Evolutionary conservation across 2,329 filamentous ascomycete species (phyloP).

Genomic region (Camptophora hylomeconis): DNA sequence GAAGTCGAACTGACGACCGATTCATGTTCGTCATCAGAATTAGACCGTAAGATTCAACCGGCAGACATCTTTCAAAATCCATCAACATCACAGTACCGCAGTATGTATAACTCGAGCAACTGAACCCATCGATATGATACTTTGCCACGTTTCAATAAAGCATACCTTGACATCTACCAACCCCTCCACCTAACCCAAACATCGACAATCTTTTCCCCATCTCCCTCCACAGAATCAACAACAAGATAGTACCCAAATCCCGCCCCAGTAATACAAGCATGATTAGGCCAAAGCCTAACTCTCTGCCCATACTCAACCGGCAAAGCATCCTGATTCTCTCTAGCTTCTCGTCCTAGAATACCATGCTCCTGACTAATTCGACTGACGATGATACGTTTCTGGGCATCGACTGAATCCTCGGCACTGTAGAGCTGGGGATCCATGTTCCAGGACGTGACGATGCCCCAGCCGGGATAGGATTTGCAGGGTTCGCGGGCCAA

Average conservation of each 20-base stretch:
- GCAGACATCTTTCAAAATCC: too few relatives aligned
- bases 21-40: too few relatives aligned
- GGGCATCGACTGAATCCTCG: constrained; percentile 31
- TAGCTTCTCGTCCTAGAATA: constrained; percentile 47
- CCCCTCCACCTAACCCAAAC: constrained; percentile 61
- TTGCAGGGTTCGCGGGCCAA: constrained; percentile 62
- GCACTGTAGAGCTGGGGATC: constrained; percentile 6
- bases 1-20: too few relatives aligned
- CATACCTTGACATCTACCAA: too few relatives aligned
- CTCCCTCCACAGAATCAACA: constrained; percentile 46
- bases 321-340: constrained; percentile 29
- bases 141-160: too few relatives aligned
- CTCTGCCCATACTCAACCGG: constrained; percentile 50
- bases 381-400: constrained; percentile 52
- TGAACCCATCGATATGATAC: too few relatives aligned
- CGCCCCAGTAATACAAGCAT: constrained; percentile 64
- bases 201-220: constrained; percentile 53
- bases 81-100: too few relatives aligned
- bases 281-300: constrained; percentile 64
- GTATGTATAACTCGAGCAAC: too few relatives aligned
- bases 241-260: constrained; percentile 62
- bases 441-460: constrained; percentile 48
- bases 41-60: too few relatives aligned
- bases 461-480: constrained; percentile 58
- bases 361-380: constrained; percentile 69